Evolutionary conservation across 2,329 filamentous ascomycete species (phyloP), one percentile per base, ranked within the genome.

Genomic region (Ceratocystis harringtonii): DNA sequence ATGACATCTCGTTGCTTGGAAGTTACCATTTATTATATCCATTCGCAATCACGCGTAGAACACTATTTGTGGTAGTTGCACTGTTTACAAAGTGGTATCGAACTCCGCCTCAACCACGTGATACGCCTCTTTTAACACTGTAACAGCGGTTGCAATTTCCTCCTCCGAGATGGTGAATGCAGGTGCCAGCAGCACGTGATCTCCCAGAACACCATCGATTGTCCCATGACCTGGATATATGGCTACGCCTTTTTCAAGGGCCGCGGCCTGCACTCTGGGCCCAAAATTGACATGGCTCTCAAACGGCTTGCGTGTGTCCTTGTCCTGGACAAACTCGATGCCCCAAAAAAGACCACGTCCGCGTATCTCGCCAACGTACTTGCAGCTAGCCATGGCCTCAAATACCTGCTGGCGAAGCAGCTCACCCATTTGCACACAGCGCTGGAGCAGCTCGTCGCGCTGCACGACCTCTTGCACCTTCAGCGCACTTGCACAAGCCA

Each of bases 131-230:
- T n/a, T 25, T 30, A 58, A 58, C 22, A 32, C 52, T 19, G 4
- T 2, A 25, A 58, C 17, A n/a, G 52, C 52, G 7, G 52, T 36
- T 17, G 81, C 77, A 63, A 88, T 75, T 22, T 87, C 83, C 6
- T 76, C 76, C 55, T 74, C 74, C 0, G 79, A 83, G 25, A 86
- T 78, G 57, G 82, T 89, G 73, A 84, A 90, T 0, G 88, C 80
- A 4, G 88, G 88, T 1, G 86, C 81, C 10, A 92, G 70, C 30
- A 91, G 78, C 44, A 90, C 76, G 72, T 89, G 86, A 70, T 92
- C 88, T 8, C 88, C 87, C 1, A 72, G 71, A 1, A 80, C 77
- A 57, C 88, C 79, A 69, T 80, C 84, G 0, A 77, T 81, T 0
- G 83, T 84, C 1, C 86, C 86, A 0, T 76, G 75, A 0, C 85